phyloP scores from a whole-genome alignment of 306 rosid genomes.

The Citrullus amarus region DNA sequence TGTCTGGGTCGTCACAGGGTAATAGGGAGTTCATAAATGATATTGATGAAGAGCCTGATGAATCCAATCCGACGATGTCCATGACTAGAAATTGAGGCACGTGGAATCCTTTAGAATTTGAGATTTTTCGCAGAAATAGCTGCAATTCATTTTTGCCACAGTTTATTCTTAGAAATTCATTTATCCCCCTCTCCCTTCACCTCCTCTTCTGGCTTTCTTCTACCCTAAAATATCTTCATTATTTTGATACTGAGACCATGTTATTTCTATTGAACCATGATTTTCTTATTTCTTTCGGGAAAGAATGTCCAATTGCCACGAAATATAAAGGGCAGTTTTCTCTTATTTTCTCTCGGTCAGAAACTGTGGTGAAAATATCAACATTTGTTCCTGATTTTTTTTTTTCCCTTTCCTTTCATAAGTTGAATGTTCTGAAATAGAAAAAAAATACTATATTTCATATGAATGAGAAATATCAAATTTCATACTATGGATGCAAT shows the following conservation, averaged over 20 bases:
- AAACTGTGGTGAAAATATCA: not conserved
- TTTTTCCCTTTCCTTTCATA: not conserved
- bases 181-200: not conserved
- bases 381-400: not conserved
- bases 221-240: constrained; percentile 2
- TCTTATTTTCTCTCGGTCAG: not conserved
- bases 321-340: constrained; percentile 1
- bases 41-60: constrained; percentile 5
- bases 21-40: constrained; percentile 2
- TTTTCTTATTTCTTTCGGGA: not conserved
- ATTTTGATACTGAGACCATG: constrained; percentile 10
- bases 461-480: constrained; percentile 1
- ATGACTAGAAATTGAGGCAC: not conserved
- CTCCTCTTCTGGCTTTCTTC: constrained; percentile 1
- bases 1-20: not conserved
- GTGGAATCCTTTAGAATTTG: constrained; percentile 3
- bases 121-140: constrained; percentile 8
- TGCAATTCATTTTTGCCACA: constrained; percentile 11
- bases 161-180: constrained; percentile 7
- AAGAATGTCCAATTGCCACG: constrained; percentile 10
- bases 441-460: not conserved
- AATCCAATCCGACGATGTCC: not conserved
- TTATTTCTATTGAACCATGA: not conserved
- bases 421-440: constrained; percentile 1
- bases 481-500: not conserved